A percentile compares a stretch with the other conserved stretches of the same genome.
Evolutionary conservation across 106 monocot genomes (phyloP).

Genomic region (Dioscorea dumetorum): DNA sequence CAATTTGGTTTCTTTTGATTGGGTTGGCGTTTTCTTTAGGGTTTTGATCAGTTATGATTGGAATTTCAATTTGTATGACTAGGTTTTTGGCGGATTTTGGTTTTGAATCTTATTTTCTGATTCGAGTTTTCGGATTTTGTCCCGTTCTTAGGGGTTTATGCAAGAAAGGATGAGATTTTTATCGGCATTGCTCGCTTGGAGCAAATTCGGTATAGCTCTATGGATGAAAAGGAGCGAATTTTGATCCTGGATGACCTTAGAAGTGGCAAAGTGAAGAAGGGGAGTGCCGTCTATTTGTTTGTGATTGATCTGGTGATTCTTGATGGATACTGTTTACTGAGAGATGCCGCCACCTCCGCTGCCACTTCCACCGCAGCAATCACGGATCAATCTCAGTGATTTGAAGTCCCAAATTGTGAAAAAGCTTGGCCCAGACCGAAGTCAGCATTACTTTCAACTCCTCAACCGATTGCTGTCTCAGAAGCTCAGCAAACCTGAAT

Average conservation of each 20-base stretch:
- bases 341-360: constrained; percentile 18
- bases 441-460: constrained; percentile 33
- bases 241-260: constrained; percentile 2
- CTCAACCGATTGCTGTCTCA: constrained; percentile 32
- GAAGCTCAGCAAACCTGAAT: constrained; percentile 51
- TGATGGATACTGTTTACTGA: constrained; percentile 8
- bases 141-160: too few species aligned
- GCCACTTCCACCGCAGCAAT: constrained; percentile 13
- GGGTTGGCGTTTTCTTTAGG: not conserved
- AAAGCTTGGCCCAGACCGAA: constrained; percentile 32
- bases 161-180: constrained; percentile 7
- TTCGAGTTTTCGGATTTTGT: not conserved
- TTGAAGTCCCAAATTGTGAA: constrained; percentile 40
- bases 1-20: not conserved
- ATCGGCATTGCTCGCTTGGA: constrained; percentile 10
- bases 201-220: not conserved
- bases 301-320: constrained; percentile 8
- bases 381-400: constrained; percentile 37
- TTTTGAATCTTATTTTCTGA: not conserved
- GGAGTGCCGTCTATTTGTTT: not conserved
- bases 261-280: not conserved
- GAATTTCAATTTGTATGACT: not conserved
- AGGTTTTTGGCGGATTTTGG: constrained; percentile 1
- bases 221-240: constrained; percentile 6
- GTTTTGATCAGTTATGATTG: not conserved